Base-by-base conservation (phyloP, 1,284 basidiomycete genomes). In the Dichomitus squalens region DNA sequence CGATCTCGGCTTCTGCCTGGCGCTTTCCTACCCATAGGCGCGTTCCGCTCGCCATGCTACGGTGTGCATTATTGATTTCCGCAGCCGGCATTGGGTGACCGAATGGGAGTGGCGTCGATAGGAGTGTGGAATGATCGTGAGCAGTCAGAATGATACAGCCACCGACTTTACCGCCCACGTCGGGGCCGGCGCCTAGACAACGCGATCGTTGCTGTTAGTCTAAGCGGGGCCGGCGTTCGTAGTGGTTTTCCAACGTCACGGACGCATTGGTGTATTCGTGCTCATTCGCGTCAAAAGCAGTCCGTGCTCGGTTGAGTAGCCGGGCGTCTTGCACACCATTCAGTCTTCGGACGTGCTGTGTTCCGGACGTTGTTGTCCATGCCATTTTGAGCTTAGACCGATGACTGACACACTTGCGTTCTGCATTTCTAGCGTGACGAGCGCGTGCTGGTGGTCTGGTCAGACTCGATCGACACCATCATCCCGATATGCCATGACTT, bases 401-500 rank as follows among this genome's bases (percentile, higher is more conserved):
- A n/a, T n/a, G n/a, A 31, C 16, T 43, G 6, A 23, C 40, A n/a
- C 27, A 46, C 43, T 21, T 16, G 3, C 8, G 12, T 27, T 29
- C n/a, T 38, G 16, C 7, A 50, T 11, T 52, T 33, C 31, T 64
- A 90, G 87, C 85, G 91, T 48, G 83, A 86, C 70, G 90, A 93
- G 65, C 81, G 85, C 27, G 83, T 88, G 2, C 79, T 94, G 41
- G 79, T 92, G 53, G 82, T 93, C 39, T 95, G 92, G 92, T 83
- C 84, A 33, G 90, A 93, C 70, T 75, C 82, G 4, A 79, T 93
- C 33, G 88, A 90, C 57, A 76, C 74, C 49, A 88, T 93, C 69
- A 83, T 90, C 58, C 84, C 87, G 3, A 82, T 82, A n/a, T 85
- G 81, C 68, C 78, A 80, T 63, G 87, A 89, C 53, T 86, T 94